Evolutionary conservation across 768 basidiomycete genomes (phyloP).

Genomic region (Cystobasidium tubakii): DNA sequence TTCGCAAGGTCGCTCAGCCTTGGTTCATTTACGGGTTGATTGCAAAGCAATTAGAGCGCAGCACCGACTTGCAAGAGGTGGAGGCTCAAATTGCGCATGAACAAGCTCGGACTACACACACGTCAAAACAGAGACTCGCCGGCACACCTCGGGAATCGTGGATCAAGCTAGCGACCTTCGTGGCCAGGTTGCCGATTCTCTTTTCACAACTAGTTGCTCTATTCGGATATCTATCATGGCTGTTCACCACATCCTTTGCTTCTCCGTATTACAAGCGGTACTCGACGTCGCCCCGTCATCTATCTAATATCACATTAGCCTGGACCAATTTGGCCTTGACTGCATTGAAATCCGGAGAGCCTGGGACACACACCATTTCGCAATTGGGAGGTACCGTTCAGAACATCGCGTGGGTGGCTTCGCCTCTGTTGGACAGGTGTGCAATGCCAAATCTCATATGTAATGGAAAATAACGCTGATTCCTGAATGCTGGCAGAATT

Average conservation of each 20-base stretch:
- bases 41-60: slow-evolving; percentile 59
- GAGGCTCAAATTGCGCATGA: neutral
- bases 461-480: too few relatives aligned
- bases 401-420: neutral
- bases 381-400: slow-evolving; percentile 14
- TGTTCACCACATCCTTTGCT: slow-evolving; percentile 46
- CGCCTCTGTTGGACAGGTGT: slow-evolving; percentile 25
- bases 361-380: neutral
- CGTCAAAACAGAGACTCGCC: too few relatives aligned
- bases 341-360: neutral
- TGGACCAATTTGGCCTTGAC: slow-evolving; percentile 2
- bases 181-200: slow-evolving; percentile 17
- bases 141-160: neutral
- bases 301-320: neutral
- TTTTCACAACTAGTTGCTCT: slow-evolving; percentile 39
- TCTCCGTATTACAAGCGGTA: slow-evolving; percentile 44
- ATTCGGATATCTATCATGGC: slow-evolving; percentile 43
- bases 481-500: slow-evolving; percentile 60
- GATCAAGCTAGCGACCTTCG: neutral
- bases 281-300: neutral
- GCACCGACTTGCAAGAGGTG: neutral
- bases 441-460: too few relatives aligned
- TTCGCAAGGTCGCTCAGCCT: slow-evolving; percentile 67
- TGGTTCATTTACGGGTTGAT: slow-evolving; percentile 79
- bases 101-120: neutral